These are phyloP conservation scores for Phytophthora brassicae DNA, from an alignment of 352 stramenopile species.

Conservation along the genomic window DNA sequence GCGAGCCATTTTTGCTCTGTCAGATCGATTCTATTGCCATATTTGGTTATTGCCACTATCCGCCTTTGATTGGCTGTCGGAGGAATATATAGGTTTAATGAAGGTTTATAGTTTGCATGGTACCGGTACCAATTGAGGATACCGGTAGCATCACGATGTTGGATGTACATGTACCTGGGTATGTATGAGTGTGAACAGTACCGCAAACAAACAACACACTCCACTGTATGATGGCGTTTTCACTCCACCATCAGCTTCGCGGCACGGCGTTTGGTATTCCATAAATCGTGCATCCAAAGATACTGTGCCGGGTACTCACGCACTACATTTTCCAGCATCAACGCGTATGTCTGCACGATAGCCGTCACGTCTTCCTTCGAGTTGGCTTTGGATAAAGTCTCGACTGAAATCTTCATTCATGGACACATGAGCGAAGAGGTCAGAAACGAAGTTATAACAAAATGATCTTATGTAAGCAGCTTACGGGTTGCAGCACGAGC, in stretches of 20 bases:
- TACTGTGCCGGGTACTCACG: slow-evolving; percentile 43
- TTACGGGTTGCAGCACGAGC: slow-evolving; percentile 40
- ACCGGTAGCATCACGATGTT: too few species aligned
- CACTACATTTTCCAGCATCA: slow-evolving; percentile 38
- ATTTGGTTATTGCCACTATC: too few species aligned
- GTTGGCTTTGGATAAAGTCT: not conserved
- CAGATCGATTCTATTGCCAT: too few species aligned
- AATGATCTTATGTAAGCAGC: not conserved
- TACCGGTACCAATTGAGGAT: too few species aligned
- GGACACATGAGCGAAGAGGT: not conserved
- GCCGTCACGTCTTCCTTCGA: slow-evolving; percentile 7
- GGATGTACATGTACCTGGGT: too few species aligned
- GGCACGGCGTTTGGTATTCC: slow-evolving; percentile 18
- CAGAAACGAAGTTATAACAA: not conserved
- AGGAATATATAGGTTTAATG: too few species aligned
- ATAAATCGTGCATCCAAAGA: slow-evolving; percentile 61
- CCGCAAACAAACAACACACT: too few species aligned
- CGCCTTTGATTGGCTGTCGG: too few species aligned
- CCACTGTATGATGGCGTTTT: not conserved
- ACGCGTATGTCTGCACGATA: slow-evolving; percentile 46
- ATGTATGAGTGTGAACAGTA: too few species aligned
- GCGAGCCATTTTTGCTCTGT: slow-evolving; percentile 27
- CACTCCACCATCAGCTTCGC: not conserved
- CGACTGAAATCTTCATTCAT: slow-evolving; percentile 3
- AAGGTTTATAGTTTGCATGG: too few species aligned